A percentile compares a stretch with the other conserved stretches of the same genome.
Conservation (phyloP, 1,284 basidiomycete genomes). For the Phellinidium pouzarii region DNA sequence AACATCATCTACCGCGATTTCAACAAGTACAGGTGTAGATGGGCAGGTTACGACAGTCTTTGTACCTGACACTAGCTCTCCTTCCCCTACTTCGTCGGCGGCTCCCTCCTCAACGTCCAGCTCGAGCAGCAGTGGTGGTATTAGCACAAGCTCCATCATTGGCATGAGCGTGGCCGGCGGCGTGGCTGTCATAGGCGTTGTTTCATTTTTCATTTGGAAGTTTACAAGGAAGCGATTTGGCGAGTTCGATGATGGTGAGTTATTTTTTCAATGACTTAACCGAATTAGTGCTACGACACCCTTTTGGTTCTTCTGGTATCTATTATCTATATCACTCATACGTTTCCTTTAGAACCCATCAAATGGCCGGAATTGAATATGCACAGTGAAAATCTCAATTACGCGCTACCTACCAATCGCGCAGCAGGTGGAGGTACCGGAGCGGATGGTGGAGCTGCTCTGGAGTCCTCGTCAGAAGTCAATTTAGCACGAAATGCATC, state of each 20-base stretch:
- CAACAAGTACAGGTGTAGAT: conserved; percentile 22
- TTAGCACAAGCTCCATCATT: conserved; percentile 64
- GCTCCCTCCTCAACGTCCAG: conserved; percentile 10
- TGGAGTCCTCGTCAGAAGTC: conserved; percentile 49
- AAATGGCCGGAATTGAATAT: conserved; percentile 81
- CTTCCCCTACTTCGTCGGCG: conserved; percentile 16
- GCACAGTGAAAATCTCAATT: conserved; percentile 42
- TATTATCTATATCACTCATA: neutral
- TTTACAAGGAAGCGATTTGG: conserved; percentile 67
- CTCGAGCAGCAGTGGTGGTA: conserved; percentile 24
- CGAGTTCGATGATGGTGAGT: conserved; percentile 73
- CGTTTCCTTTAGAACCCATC: conserved; percentile 50
- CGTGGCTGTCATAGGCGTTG: conserved; percentile 58
- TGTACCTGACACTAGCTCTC: conserved; percentile 19
- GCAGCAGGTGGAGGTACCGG: conserved; percentile 28
- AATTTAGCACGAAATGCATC: conserved; percentile 45
- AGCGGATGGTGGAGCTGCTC: conserved; percentile 54
- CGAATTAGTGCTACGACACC: neutral
- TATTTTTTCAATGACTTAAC: conserved; percentile 8
- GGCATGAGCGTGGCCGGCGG: conserved; percentile 75
- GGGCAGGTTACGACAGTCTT: conserved; percentile 20
- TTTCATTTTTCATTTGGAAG: conserved; percentile 76
- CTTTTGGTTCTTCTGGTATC: neutral
- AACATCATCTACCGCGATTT: conserved; percentile 19
- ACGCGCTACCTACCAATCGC: conserved; percentile 56